Evolutionary conservation across 306 rosid genomes (phyloP), one percentile per base, ranked within the genome.

Genomic region (Astragalus glycyphyllos): DNA sequence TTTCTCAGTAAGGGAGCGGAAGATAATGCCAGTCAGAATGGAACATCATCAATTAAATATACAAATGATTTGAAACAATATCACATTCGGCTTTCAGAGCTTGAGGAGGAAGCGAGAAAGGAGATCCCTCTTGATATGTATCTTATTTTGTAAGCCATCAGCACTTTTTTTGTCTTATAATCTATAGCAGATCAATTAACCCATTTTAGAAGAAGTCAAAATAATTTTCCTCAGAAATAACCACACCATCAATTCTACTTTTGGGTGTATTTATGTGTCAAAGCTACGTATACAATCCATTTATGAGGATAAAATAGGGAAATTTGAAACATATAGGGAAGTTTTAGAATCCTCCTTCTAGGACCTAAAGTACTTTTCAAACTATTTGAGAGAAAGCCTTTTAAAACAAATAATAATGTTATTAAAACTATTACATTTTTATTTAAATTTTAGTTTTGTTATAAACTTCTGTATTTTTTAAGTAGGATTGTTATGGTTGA

Each of bases 81-180:
- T 73, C 85, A 82, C 60, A 66, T 89, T 72, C 82, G 67, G 51
- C 90, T 94, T 68, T 82, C 85, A 49, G 97, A 89, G 84, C 69
- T 89, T 51, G 97, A 90, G 74, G 97, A 88, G 65, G 98, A 90
- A 82, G 88, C 86, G 50, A 84, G 88, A 86, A 94, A 84, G 80
- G 97, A 90, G 73, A 79, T 77, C 69, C 96, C 97, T 46, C 89
- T 86, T 75, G 89, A 94, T 78, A 84, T 94, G 97, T 94, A 94
- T 84, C 92, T 84, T 71, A 94, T 94, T 71, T 65, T 94, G 98
- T 94, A 82, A 90, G 98, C 61, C 73, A 13, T 53, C 29, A 16
- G 3, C 11, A 47, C 68, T 32, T 47, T 11, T 20, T 23, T 74
- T 58, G 58, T 74, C 69, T 53, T 70, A 29, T 70, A 58, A 73